Conservation (phyloP, 371 early-diverging fungal genomes). For the Chytridiales sp. region DNA sequence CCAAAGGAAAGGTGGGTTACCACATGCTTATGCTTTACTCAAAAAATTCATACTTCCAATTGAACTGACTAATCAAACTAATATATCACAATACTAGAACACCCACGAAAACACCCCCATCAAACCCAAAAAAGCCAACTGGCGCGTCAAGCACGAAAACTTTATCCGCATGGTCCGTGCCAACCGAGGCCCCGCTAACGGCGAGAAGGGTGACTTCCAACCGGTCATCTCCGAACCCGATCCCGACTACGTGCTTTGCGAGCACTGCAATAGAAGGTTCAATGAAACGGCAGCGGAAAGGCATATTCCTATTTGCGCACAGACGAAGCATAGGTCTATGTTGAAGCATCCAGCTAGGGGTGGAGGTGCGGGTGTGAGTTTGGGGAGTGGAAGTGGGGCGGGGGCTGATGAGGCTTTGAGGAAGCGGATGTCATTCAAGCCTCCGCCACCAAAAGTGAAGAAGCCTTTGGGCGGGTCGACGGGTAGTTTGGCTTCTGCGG, state of each 20-base stretch:
- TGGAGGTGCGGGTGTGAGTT: slow-evolving; percentile 1
- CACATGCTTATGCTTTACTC: background rate
- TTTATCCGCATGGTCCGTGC: slow-evolving; percentile 47
- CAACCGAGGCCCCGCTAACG: slow-evolving; percentile 20
- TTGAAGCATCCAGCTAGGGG: slow-evolving; percentile 13
- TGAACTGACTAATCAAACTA: slow-evolving; percentile 1
- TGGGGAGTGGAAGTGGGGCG: slow-evolving; percentile 11
- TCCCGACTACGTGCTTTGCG: slow-evolving; percentile 48
- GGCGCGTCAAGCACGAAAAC: slow-evolving; percentile 47
- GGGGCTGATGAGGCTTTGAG: slow-evolving; percentile 36
- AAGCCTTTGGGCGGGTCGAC: too few species aligned
- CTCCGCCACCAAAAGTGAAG: slow-evolving; percentile 36
- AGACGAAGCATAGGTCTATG: slow-evolving; percentile 32
- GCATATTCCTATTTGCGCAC: slow-evolving; percentile 48
- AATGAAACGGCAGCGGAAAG: slow-evolving; percentile 43
- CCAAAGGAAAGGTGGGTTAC: background rate
- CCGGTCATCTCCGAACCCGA: slow-evolving; percentile 32
- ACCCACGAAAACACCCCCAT: slow-evolving; percentile 10
- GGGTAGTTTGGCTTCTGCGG: too few species aligned
- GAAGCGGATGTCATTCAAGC: slow-evolving; percentile 43
- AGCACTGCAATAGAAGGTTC: slow-evolving; percentile 46
- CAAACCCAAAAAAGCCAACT: slow-evolving; percentile 36
- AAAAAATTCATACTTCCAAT: background rate
- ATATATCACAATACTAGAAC: background rate
- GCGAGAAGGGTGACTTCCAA: background rate